Evolutionary conservation across 768 basidiomycete genomes (phyloP).

Genomic region (Kwoniella europaea): DNA sequence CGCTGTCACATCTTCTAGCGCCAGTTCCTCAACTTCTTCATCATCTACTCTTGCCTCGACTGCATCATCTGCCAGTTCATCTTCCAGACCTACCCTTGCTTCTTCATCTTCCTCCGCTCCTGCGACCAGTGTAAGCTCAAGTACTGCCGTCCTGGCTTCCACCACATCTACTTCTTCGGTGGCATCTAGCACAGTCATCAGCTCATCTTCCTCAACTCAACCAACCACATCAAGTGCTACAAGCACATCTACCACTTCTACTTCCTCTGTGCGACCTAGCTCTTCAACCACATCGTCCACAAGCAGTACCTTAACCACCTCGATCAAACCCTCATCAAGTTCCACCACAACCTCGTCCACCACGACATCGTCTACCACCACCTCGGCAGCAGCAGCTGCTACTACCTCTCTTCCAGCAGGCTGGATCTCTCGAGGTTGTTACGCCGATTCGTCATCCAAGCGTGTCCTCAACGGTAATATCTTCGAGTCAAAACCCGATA

Average conservation of each 20-base stretch:
- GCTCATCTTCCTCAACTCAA: background rate
- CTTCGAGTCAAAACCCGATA: conserved; percentile 7
- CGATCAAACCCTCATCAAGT: conserved; percentile 1
- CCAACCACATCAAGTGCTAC: background rate
- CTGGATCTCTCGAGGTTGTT: conserved; percentile 23
- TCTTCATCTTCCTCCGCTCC: too few relatives aligned
- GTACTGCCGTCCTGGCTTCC: too few relatives aligned
- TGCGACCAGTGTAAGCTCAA: too few relatives aligned
- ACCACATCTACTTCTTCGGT: too few relatives aligned
- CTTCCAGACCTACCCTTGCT: too few relatives aligned
- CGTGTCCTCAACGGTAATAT: conserved; percentile 5
- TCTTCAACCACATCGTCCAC: background rate
- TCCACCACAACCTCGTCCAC: background rate
- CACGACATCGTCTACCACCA: background rate
- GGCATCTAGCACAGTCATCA: background rate
- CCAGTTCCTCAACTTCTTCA: too few relatives aligned
- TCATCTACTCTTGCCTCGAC: too few relatives aligned
- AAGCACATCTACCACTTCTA: background rate
- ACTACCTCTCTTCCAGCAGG: conserved; percentile 31
- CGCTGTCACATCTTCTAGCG: too few relatives aligned
- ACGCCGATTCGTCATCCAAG: conserved; percentile 12
- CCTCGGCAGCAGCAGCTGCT: conserved; percentile 13
- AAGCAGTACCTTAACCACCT: background rate
- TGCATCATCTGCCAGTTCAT: too few relatives aligned
- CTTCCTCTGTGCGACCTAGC: background rate